Base-by-base conservation (phyloP, 495 filamentous ascomycete species). In the Cercophora newfieldiana region DNA sequence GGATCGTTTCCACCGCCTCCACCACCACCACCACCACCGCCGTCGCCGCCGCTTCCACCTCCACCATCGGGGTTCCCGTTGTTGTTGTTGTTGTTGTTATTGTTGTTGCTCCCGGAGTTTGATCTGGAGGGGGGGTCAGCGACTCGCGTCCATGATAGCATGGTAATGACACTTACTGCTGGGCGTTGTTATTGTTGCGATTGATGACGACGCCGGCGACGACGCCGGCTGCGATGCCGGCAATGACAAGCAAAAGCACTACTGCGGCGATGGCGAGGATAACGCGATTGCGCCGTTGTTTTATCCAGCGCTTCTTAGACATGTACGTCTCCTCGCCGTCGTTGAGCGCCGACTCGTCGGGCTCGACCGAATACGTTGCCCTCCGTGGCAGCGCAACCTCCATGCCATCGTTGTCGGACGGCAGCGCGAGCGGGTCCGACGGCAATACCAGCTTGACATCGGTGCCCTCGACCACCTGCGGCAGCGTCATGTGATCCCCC, bases 171-270 rank as follows among this genome's bases (percentile, higher is more conserved):
- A 31, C 54, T 30, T 26, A 57, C 54, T 57, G 22, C 37, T 44
- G 37, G 4, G 37, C 12, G 16, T 57, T 57, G 21, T 57, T 57
- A 3, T 30, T 3, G 19, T 22, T 53, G 21, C 50, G 50, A 53
- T 22, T 24, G 21, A 57, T 19, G 26, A 57, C 54, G 54, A 57
- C 54, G 54, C 54, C 54, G 25, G 26, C 24, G 26, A 57, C 54
- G 4, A 57, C 54, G 22, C 54, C 54, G 22, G 26, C 24, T 26
- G 26, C 26, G 28, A 57, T 57, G n/a, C 24, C 54, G 2, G 26
- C 54, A n/a, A 57, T 26, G 28, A 30, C 54, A 1, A 57, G 54
- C 22, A 31, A n/a, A 12, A 28, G 14, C 3, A 57, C 26, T 8
- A 57, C 7, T 3, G 50, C 50, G n/a, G 24, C 50, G 3, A 57